Evolutionary conservation across 768 basidiomycete genomes (phyloP).

Genomic region (Ramaria sp.): DNA sequence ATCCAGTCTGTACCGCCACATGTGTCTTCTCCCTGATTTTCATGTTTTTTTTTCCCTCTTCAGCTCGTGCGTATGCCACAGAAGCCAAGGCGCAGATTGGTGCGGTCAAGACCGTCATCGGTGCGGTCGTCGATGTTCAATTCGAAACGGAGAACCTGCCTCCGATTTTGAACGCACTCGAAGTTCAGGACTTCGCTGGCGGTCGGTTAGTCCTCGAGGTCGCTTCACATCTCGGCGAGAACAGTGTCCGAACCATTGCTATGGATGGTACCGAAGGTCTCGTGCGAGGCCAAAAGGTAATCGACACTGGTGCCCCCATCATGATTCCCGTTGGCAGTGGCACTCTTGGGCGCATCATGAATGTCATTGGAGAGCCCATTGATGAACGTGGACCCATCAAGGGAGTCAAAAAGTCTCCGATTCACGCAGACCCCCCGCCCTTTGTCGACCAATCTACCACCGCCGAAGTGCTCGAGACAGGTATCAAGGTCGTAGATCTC

Average conservation of each 20-base stretch:
- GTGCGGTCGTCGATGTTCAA: constrained; percentile 99
- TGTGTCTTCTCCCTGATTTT: constrained; percentile 14
- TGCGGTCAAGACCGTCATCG: constrained; percentile 95
- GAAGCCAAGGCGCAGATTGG: constrained; percentile 69
- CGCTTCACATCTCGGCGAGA: constrained; percentile 96
- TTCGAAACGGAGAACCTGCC: constrained; percentile 93
- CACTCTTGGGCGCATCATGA: constrained; percentile 99
- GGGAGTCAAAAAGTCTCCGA: constrained; percentile 84
- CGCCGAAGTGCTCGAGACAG: constrained; percentile 97
- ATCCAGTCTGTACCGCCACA: constrained; percentile 35
- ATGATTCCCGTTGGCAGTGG: constrained; percentile 90
- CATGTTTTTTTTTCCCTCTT: constrained; percentile 17
- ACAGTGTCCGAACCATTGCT: constrained; percentile 98
- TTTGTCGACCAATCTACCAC: constrained; percentile 99
- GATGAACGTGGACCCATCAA: constrained; percentile 99
- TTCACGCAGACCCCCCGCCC: constrained; percentile 93
- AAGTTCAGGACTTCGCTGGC: constrained; percentile 89
- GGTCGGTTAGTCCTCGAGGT: constrained; percentile 99
- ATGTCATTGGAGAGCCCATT: constrained; percentile 99
- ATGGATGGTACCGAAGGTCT: constrained; percentile 99
- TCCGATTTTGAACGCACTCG: constrained; percentile 96
- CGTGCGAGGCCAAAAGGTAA: constrained; percentile 93
- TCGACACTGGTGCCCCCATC: constrained; percentile 96
- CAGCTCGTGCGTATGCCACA: constrained; percentile 84
- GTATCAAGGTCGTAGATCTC: constrained; percentile 99